Base-by-base conservation (phyloP, 2,329 filamentous ascomycete species). In the Dothideomycetidae sp. region DNA sequence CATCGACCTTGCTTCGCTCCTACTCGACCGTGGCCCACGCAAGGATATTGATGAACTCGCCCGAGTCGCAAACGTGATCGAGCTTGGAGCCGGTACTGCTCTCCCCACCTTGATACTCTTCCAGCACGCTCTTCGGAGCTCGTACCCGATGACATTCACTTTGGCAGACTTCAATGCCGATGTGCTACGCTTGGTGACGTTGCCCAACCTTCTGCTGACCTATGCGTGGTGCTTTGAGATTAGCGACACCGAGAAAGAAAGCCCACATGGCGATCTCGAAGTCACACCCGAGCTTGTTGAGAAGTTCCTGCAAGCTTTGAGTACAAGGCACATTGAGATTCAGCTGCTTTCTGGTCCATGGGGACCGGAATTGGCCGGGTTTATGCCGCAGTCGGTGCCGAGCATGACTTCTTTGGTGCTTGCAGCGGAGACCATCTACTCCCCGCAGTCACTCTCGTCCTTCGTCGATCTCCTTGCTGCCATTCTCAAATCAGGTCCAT, bases 401-500 rank as follows among this genome's bases (percentile, higher is more conserved):
- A 57, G 56, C 7, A 52, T 61, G 44, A 61, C 62, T 15, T 60
- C 58, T 0, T 57, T 81, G 2, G 60, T 86, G 4, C 60, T 90
- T 2, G 82, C 77, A 1, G 79, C 81, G 1, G 82, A 90, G 57
- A 90, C 82, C 0, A 88, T 90, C 31, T 90, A 90, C 58, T 83
- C 77, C 2, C 81, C 80, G 0, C 74, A 75, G 40, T 77, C 79
- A 0, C 67, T 85, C 14, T 61, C 63, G 23, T 68, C 73, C 0
- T 90, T 88, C 51, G 72, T 76, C 1, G 71, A 78, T 28, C 75
- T 75, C 3, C 61, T 85, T 10, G 66, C 78, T 29, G 60, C 60
- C 3, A 59, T 82, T 11, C 59, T 85, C 31, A 50, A 51, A 31
- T 48, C 60, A 10, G 63, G 75, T 34, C 62, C 65, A 35, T 59